Evolutionary conservation across 345 rosid genomes (phyloP).

Genomic region (Theobroma cacao): DNA sequence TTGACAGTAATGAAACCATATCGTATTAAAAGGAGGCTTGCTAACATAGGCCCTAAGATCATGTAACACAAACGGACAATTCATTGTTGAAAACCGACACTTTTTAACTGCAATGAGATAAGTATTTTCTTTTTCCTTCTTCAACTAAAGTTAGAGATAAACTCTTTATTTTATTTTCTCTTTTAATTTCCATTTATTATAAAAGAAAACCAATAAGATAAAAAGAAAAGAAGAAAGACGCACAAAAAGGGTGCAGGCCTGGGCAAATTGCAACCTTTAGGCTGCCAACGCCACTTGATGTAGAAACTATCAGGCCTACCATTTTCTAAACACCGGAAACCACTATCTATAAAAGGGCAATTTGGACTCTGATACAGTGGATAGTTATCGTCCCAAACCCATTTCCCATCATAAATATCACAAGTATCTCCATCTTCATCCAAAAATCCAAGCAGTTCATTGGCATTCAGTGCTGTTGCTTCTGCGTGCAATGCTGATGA

Average conservation of each 20-base stretch:
- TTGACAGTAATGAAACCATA: background rate
- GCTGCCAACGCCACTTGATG: constrained; percentile 98
- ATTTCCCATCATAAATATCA: constrained; percentile 74
- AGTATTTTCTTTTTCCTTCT: background rate
- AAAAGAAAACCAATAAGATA: background rate
- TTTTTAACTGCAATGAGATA: background rate
- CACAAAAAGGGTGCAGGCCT: constrained; percentile 28
- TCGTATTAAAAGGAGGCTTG: background rate
- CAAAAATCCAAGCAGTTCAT: constrained; percentile 49
- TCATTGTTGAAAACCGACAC: background rate
- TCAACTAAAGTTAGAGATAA: background rate
- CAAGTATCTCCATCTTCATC: constrained; percentile 52
- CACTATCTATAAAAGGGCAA: constrained; percentile 72
- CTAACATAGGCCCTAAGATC: too few species aligned
- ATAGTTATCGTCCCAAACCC: constrained; percentile 89
- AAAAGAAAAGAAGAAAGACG: background rate
- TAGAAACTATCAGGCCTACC: constrained; percentile 82
- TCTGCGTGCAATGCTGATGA: constrained; percentile 10
- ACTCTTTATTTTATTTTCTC: too few species aligned
- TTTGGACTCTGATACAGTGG: constrained; percentile 78
- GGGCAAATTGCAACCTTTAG: constrained; percentile 72
- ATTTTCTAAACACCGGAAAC: constrained; percentile 79
- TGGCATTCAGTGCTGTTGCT: background rate
- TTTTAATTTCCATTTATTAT: background rate
- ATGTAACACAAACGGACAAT: background rate